Conservation (phyloP, 345 rosid genomes). For the Eucalyptus curtisii region DNA sequence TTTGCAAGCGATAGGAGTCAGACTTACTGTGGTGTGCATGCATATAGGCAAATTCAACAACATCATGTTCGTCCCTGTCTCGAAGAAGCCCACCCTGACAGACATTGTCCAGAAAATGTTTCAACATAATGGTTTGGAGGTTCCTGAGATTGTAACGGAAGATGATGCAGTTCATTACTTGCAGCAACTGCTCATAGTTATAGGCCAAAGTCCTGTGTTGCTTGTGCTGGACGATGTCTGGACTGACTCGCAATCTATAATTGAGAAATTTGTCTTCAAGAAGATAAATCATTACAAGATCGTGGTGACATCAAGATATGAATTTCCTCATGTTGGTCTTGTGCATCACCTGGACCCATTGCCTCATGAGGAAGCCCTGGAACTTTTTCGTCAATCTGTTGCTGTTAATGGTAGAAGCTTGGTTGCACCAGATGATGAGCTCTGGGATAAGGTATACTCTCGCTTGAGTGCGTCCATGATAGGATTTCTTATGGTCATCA, state of each 20-base stretch:
- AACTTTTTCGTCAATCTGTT: slow-evolving; percentile 10
- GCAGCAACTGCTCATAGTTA: background rate
- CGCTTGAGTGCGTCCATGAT: background rate
- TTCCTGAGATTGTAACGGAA: background rate
- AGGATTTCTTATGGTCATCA: background rate
- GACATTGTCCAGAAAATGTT: background rate
- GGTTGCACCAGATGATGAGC: too few relatives aligned
- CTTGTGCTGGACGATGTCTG: slow-evolving; percentile 17
- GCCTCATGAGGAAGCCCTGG: slow-evolving; percentile 12
- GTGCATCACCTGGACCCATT: slow-evolving; percentile 17
- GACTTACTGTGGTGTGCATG: background rate
- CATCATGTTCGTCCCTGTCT: slow-evolving; percentile 6
- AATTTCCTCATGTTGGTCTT: slow-evolving; percentile 14
- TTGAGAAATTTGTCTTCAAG: background rate
- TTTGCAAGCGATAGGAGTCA: background rate
- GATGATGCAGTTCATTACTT: background rate
- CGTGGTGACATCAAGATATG: slow-evolving; percentile 50
- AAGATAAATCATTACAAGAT: slow-evolving; percentile 17
- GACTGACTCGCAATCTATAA: background rate
- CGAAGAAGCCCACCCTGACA: background rate
- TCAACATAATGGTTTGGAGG: background rate
- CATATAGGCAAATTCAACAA: slow-evolving; percentile 8
- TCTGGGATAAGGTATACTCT: too few relatives aligned
- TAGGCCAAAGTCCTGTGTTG: slow-evolving; percentile 1
- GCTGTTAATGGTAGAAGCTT: background rate